Percentiles rank a stretch among this genome's conserved stretches.
phyloP scores from a whole-genome alignment of 2,329 filamentous ascomycete species.

The Apiospora kogelbergensis region DNA sequence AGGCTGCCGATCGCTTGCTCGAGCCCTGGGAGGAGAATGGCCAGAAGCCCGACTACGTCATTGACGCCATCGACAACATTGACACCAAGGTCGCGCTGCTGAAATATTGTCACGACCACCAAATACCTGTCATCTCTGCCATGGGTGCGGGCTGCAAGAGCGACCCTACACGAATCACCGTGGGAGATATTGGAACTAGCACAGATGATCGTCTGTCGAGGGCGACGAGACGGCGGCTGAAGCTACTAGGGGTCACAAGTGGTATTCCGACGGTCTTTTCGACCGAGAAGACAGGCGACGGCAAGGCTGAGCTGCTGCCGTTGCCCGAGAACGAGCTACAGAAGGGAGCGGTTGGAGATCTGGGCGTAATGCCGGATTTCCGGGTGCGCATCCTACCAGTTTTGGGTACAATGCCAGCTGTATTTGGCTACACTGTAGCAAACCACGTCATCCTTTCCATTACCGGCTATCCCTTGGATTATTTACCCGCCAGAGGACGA shows the following conservation, averaged over 20 bases:
- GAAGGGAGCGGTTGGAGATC: constrained; percentile 82
- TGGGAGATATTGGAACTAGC: constrained; percentile 87
- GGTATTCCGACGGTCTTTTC: constrained; percentile 94
- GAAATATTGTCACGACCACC: constrained; percentile 79
- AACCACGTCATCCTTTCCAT: constrained; percentile 90
- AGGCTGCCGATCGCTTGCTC: constrained; percentile 66
- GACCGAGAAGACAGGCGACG: constrained; percentile 83
- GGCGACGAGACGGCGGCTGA: constrained; percentile 76
- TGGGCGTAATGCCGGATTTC: constrained; percentile 89
- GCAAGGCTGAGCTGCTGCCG: constrained; percentile 87
- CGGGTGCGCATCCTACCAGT: constrained; percentile 93
- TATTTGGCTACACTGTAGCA: constrained; percentile 88
- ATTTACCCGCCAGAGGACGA: constrained; percentile 74
- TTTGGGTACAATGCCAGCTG: constrained; percentile 92
- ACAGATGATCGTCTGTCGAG: constrained; percentile 88
- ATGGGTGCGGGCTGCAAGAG: constrained; percentile 98
- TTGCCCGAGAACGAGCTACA: constrained; percentile 83
- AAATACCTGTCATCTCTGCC: constrained; percentile 81
- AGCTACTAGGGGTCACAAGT: constrained; percentile 73
- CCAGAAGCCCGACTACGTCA: constrained; percentile 77
- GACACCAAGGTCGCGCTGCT: constrained; percentile 91
- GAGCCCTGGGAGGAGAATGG: constrained; percentile 65
- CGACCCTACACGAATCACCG: constrained; percentile 76
- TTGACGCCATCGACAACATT: constrained; percentile 98
- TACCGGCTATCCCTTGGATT: constrained; percentile 81